Base-by-base conservation (phyloP, 805 yeast genomes). In the Wickerhamomyces bovis region DNA sequence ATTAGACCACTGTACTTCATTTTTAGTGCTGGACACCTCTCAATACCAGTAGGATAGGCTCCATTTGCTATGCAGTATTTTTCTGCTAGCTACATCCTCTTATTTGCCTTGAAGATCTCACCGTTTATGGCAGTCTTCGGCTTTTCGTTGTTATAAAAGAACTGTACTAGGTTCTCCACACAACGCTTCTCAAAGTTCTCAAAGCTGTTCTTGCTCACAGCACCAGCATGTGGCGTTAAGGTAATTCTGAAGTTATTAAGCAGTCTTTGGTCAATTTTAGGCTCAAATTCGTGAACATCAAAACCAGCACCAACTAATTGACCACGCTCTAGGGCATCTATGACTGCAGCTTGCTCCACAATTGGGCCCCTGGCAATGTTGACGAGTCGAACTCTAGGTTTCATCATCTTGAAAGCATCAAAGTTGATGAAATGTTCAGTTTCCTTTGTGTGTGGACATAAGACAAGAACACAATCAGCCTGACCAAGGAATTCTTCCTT, bases 271-370 rank as follows among this genome's bases (percentile, higher is more conserved):
- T 62, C 56, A 15, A 69, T 65, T 45, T 61, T 57, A 12, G 74
- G 74, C 52, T 69, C 74, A 52, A 68, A 68, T 47, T 69, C 74
- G 47, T 67, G 70, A 15, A 69, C 74, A 53, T 69, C 74, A 51
- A 69, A 67, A 0, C 72, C 74, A 15, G 70, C 72, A 23, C 74
- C 72, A 12, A 68, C 69, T 20, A 69, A 53, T 47, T 69, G 73
- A 1, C 72, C 72, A 13, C 68, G 51, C 39, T 69, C 67, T 19
- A 69, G 43, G 2, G 72, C 72, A 42, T 68, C 70, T 26, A 69
- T 63, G 1, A 69, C 64, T 0, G 73, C 70, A 12, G 60, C 63
- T 44, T 69, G 70, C 46, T 69, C 58, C 2, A 69, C 72, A 35
- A 69, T 66, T 5, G 73, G 71, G 1, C 73, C 73, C 47, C 74